Evolutionary conservation across 768 basidiomycete species (phyloP), one percentile per base, ranked within the genome.

Genomic region (Trametes villosa): DNA sequence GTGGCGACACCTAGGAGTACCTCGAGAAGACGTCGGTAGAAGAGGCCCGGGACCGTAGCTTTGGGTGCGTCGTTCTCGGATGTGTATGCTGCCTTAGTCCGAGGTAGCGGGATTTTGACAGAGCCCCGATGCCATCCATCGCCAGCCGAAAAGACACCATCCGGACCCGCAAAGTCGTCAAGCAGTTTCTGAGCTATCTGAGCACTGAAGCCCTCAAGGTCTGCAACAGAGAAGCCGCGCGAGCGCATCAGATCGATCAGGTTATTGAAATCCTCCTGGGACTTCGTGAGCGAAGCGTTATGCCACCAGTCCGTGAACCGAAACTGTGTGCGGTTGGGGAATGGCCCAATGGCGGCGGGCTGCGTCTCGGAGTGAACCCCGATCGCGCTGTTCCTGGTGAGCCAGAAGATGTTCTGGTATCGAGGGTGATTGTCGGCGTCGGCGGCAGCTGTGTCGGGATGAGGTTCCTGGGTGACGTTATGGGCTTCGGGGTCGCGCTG

Each of bases 61-160:
- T 30, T 15, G 15, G 58, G 57, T 30, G 51, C 57, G 3, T 33
- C 27, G 4, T 41, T 29, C 30, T 64, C 51, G 11, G 44, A 49
- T 1, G 8, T 9, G 20, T 44, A 29, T 17, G 2, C 5, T 5
- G 8, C n/a, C 4, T 38, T 15, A 50, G 58, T 51, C 22, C 42
- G 47, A 4, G 62, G 62, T 2, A 63, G n/a, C 4, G n/a, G 56
- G 20, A 63, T 45, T 29, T 64, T 49, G 15, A 63, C 41, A 12
- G 41, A 38, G 17, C 17, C 31, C 22, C 24, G 17, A 17, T 33
- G 44, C 62, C 62, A 63, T 4, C 62, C 62, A 30, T 63, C 51
- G 3, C 15, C 49, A 5, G 20, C 22, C 4, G 15, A 30, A 36
- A 59, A 59, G 5, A 42, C 15, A 15, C 44, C 50, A 17, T 17